Evolutionary conservation across 2,329 filamentous ascomycete species (phyloP).

Genomic region (Cladosporium phlei): DNA sequence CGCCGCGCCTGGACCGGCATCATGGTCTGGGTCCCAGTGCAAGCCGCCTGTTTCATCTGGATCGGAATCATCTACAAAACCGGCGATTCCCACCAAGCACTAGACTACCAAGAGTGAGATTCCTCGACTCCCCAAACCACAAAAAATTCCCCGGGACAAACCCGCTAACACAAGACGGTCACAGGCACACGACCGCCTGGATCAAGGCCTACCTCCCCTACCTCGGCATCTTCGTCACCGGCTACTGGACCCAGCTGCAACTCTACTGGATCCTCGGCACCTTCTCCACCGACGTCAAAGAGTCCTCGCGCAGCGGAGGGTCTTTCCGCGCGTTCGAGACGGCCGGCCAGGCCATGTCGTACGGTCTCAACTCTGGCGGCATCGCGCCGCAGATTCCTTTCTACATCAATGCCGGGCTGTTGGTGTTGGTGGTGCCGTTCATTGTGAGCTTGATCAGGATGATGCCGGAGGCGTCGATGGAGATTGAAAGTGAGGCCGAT

Average conservation of each 20-base stretch:
- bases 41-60: slow-evolving; percentile 32
- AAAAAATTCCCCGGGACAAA: background rate
- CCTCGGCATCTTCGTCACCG: slow-evolving; percentile 21
- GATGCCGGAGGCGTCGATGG: slow-evolving; percentile 12
- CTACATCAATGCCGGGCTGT: slow-evolving; percentile 18
- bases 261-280: slow-evolving; percentile 38
- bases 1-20: slow-evolving; percentile 29
- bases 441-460: slow-evolving; percentile 19
- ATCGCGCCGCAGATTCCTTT: slow-evolving; percentile 13
- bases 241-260: slow-evolving; percentile 23
- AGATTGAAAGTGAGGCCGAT: background rate
- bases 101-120: slow-evolving; percentile 19
- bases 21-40: slow-evolving; percentile 28
- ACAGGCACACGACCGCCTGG: slow-evolving; percentile 17
- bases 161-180: background rate
- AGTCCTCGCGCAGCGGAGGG: slow-evolving; percentile 31
- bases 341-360: slow-evolving; percentile 43
- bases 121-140: too few relatives aligned
- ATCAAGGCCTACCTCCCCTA: slow-evolving; percentile 22
- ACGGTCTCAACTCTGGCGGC: slow-evolving; percentile 19
- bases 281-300: slow-evolving; percentile 33
- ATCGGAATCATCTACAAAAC: slow-evolving; percentile 23
- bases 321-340: slow-evolving; percentile 35
- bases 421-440: slow-evolving; percentile 18
- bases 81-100: slow-evolving; percentile 3